Conservation (phyloP, 148 eudicot genomes). For the Chenopodium quinoa region DNA sequence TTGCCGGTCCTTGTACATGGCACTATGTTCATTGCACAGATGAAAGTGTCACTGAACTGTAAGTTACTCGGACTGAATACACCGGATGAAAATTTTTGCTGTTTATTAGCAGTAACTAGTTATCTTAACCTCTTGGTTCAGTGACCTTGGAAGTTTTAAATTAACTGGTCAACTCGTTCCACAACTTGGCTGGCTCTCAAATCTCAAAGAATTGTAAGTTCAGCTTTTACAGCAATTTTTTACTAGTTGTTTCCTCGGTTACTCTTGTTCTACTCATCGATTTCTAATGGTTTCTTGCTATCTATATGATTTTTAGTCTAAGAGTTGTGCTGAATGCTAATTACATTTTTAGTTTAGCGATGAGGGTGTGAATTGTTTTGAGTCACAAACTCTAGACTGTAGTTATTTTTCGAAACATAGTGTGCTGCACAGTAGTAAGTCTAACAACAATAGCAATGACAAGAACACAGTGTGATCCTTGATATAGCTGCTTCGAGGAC, state of each 20-base stretch:
- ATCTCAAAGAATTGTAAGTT: constrained; percentile 2
- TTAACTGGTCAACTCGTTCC: constrained; percentile 12
- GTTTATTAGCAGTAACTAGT: not conserved
- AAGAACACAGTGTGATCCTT: too few relatives aligned
- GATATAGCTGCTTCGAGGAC: too few relatives aligned
- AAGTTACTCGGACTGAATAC: constrained; percentile 1
- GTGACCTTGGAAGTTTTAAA: constrained; percentile 2
- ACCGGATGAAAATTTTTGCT: not conserved
- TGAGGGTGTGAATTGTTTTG: too few relatives aligned
- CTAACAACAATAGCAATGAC: too few relatives aligned
- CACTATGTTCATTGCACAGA: not conserved
- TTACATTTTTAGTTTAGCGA: too few relatives aligned
- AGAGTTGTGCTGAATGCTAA: not conserved
- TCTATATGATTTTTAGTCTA: too few relatives aligned
- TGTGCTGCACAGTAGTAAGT: too few relatives aligned
- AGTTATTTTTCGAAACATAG: too few relatives aligned
- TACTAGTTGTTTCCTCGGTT: not conserved
- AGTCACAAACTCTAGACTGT: too few relatives aligned
- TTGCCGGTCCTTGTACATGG: constrained; percentile 13
- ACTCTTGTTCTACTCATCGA: not conserved
- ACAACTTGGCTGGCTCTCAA: constrained; percentile 8
- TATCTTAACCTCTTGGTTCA: not conserved
- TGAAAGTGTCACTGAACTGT: constrained; percentile 15
- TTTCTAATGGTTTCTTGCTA: too few relatives aligned
- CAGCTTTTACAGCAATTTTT: not conserved